phyloP scores from a whole-genome alignment of 2,329 filamentous ascomycete genomes.

The Stachybotrys chartarum region DNA sequence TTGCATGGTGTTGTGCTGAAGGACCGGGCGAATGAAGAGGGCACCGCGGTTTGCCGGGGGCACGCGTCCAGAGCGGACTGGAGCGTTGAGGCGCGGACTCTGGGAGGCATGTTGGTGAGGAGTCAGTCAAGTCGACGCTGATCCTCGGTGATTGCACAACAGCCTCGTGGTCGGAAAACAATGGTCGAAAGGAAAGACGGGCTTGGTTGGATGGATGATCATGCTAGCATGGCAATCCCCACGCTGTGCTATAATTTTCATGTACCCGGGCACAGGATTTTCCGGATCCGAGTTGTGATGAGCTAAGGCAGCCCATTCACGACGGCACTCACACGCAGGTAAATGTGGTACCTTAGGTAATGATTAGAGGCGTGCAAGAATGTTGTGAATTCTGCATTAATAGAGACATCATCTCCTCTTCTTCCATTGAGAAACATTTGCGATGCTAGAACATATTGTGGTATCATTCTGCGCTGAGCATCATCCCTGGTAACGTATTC shows the following conservation, averaged over 20 bases:
- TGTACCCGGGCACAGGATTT: not conserved
- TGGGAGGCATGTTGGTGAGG: conserved; percentile 21
- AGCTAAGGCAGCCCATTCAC: not conserved
- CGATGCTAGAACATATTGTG: not conserved
- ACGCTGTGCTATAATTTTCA: not conserved
- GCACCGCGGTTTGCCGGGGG: conserved; percentile 2
- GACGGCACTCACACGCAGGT: not conserved
- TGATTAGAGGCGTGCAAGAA: not conserved
- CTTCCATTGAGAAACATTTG: too few relatives aligned
- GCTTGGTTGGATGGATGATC: not conserved
- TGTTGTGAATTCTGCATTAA: not conserved
- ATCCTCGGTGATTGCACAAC: too few relatives aligned
- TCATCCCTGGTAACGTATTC: not conserved
- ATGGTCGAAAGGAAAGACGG: not conserved
- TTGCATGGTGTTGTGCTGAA: conserved; percentile 33
- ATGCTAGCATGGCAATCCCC: not conserved
- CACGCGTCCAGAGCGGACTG: conserved; percentile 21
- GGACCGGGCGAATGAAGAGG: conserved; percentile 15
- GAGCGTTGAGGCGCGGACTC: conserved; percentile 19
- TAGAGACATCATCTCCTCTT: too few relatives aligned
- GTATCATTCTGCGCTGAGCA: not conserved
- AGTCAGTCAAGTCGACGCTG: not conserved
- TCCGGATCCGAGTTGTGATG: not conserved
- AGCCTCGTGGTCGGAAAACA: too few relatives aligned
- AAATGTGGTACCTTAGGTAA: not conserved